phyloP scores from a whole-genome alignment of 441 rosid genomes.

The Brassica balearica region DNA sequence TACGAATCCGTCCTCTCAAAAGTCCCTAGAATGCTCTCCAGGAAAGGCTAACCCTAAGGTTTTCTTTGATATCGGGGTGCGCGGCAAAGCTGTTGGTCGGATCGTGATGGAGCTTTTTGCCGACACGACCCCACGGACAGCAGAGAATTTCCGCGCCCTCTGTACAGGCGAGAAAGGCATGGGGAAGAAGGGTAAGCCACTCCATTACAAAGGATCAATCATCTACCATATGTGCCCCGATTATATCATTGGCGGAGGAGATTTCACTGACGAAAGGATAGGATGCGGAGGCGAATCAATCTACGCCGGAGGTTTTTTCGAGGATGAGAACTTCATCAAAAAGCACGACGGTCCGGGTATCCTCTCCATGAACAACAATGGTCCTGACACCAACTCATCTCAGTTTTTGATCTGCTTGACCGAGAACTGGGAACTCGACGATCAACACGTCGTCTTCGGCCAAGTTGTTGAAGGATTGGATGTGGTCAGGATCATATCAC shows the following conservation, averaged over 20 bases:
- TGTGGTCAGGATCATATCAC: background rate
- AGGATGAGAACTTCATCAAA: background rate
- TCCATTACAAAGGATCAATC: background rate
- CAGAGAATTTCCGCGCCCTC: background rate
- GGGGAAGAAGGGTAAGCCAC: background rate
- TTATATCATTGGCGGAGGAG: background rate
- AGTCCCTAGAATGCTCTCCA: background rate
- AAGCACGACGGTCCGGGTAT: background rate
- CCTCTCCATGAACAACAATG: background rate
- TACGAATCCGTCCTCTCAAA: too few relatives aligned
- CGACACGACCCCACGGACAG: too few relatives aligned
- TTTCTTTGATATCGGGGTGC: too few relatives aligned
- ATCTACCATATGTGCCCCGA: background rate
- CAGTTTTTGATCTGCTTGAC: background rate
- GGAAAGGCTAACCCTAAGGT: too few relatives aligned
- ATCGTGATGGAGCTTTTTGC: too few relatives aligned
- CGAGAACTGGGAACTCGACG: background rate
- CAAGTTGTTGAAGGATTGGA: background rate
- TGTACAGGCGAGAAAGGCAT: background rate
- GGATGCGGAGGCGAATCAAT: background rate
- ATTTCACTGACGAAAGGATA: background rate
- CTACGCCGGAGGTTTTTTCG: background rate
- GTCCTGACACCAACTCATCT: background rate
- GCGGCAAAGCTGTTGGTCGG: too few relatives aligned
- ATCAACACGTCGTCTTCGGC: background rate